Percentiles rank a stretch among this genome's conserved stretches.
Conservation (phyloP, 495 filamentous ascomycete genomes). For the Apiosordaria backusii region DNA sequence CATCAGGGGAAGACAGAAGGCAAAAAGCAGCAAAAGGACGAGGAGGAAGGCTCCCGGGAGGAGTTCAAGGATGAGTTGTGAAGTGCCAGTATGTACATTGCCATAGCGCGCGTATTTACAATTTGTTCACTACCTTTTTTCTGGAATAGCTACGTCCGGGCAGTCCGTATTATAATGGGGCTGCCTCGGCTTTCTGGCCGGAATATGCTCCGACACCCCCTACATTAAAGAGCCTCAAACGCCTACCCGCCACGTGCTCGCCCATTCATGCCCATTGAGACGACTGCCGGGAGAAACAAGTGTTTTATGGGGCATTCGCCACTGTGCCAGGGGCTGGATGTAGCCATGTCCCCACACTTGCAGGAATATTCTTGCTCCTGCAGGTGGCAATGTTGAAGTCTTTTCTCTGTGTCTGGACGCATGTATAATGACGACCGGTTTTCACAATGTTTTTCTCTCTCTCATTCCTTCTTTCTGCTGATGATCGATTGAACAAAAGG, state of each 20-base stretch:
- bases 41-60: conserved; percentile 43
- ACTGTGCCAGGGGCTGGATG: not conserved
- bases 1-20: conserved; percentile 12
- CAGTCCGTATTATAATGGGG: not conserved
- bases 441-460: not conserved
- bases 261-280: not conserved
- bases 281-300: not conserved
- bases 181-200: not conserved
- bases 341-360: not conserved
- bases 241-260: no score
- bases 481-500: not conserved
- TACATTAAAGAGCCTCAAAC: not conserved
- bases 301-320: not conserved
- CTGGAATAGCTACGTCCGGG: not conserved
- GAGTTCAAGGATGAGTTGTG: conserved; percentile 48
- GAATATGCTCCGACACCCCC: not conserved
- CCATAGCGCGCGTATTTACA: not conserved
- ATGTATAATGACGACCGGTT: not conserved
- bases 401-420: not conserved
- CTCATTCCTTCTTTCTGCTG: not conserved
- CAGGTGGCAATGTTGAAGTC: not conserved
- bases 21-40: conserved; percentile 5
- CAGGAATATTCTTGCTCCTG: not conserved
- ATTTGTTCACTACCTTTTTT: not conserved
- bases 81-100: not conserved